These are phyloP conservation scores for Wickerhamomyces pijperi DNA, from an alignment of 805 yeast genomes.

Conservation along the genomic window DNA sequence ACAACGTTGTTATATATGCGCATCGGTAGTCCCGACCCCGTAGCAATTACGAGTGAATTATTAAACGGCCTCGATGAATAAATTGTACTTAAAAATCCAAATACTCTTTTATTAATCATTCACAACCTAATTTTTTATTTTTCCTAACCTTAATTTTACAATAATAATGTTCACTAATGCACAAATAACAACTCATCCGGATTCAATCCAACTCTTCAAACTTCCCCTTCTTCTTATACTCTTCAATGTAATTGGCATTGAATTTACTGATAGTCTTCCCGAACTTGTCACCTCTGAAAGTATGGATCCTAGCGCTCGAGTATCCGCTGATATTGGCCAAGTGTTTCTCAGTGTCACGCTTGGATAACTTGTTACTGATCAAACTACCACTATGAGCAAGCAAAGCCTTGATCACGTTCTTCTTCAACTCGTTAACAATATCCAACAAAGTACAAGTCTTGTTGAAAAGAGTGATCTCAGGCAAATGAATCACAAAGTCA, in stretches of 20 bases:
- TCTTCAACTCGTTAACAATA: constrained; percentile 48
- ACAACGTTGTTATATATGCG: no score
- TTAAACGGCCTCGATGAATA: no score
- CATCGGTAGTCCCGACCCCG: no score
- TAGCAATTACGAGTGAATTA: no score
- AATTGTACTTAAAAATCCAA: no score
- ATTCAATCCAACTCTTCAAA: neutral
- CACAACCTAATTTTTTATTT: no score
- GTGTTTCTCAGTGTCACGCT: constrained; percentile 17
- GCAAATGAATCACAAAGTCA: constrained; percentile 56
- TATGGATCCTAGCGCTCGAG: constrained; percentile 13
- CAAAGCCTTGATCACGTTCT: constrained; percentile 46
- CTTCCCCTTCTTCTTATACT: neutral
- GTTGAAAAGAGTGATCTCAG: constrained; percentile 44
- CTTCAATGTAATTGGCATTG: neutral
- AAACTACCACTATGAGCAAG: constrained; percentile 65
- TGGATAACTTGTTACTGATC: constrained; percentile 60
- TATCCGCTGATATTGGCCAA: constrained; percentile 14
- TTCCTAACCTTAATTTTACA: no score
- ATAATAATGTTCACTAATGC: no score
- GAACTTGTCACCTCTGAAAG: constrained; percentile 7
- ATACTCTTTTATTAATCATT: no score
- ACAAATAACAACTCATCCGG: neutral
- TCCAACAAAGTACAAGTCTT: constrained; percentile 69
- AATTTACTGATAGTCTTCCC: neutral